Evolutionary conservation across 352 stramenopile species (phyloP).

Genomic region (Phytophthora quininea): DNA sequence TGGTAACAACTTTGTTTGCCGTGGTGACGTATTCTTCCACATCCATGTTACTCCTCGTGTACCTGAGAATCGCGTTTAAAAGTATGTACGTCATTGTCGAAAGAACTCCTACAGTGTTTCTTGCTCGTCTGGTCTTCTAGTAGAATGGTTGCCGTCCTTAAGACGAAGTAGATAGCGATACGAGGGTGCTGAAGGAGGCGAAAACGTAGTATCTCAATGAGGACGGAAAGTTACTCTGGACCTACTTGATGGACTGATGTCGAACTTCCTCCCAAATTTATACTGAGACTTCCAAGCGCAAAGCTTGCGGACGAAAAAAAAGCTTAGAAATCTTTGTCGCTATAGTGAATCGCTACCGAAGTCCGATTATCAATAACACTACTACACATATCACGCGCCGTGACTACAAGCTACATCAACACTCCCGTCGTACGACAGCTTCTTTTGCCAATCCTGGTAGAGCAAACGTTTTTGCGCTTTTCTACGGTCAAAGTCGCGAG

Average conservation of each 20-base stretch:
- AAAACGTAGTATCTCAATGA: neutral
- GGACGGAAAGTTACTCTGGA: neutral
- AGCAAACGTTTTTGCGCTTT: too few species aligned
- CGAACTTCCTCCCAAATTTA: neutral
- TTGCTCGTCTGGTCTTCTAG: neutral
- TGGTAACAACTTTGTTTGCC: neutral
- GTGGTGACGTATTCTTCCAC: neutral
- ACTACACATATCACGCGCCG: too few species aligned
- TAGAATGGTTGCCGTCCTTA: neutral
- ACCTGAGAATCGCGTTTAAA: neutral
- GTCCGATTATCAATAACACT: too few species aligned
- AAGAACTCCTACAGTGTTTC: neutral
- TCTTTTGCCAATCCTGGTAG: too few species aligned
- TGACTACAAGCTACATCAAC: too few species aligned
- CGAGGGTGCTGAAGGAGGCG: neutral
- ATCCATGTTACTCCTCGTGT: neutral
- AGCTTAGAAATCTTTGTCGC: too few species aligned
- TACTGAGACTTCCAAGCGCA: too few species aligned
- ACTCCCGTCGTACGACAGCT: too few species aligned
- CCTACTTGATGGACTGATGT: too few species aligned
- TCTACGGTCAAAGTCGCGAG: too few species aligned
- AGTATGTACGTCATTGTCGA: neutral
- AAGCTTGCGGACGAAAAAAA: too few species aligned
- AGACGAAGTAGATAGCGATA: neutral
- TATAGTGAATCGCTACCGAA: too few species aligned